These are phyloP conservation scores for Leucocoprinus leucothites DNA, from an alignment of 768 basidiomycete genomes.

Conservation along the genomic window DNA sequence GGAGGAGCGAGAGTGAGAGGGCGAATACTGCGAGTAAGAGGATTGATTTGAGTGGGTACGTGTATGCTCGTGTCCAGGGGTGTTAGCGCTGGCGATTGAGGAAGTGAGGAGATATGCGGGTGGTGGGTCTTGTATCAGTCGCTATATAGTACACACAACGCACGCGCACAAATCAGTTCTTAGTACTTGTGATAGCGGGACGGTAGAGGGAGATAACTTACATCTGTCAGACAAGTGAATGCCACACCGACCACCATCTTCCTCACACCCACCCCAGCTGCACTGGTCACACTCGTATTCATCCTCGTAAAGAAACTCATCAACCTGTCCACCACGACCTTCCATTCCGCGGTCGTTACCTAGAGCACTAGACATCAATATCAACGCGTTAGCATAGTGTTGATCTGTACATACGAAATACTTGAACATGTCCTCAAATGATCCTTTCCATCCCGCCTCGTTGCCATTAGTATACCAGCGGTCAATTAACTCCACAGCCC, in stretches of 20 bases:
- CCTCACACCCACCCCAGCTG: background rate
- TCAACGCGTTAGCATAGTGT: background rate
- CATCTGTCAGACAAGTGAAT: slow-evolving; percentile 1
- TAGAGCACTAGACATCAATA: background rate
- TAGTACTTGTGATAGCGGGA: no score
- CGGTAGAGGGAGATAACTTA: slow-evolving; percentile 20
- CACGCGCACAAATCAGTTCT: no score
- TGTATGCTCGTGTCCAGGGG: no score
- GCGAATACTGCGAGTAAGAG: background rate
- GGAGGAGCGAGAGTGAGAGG: background rate
- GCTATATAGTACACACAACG: slow-evolving; percentile 30
- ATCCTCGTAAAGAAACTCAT: background rate
- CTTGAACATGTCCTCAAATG: slow-evolving; percentile 20
- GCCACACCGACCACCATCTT: background rate
- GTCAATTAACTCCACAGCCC: background rate
- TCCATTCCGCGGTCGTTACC: slow-evolving; percentile 6
- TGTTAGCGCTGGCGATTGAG: no score
- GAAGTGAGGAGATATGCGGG: slow-evolving; percentile 30
- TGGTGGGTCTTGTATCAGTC: slow-evolving; percentile 52
- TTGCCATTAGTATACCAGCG: background rate
- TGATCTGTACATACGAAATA: slow-evolving; percentile 24
- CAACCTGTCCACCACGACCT: background rate
- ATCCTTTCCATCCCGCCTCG: slow-evolving; percentile 18
- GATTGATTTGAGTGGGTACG: background rate
- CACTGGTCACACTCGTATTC: background rate